phyloP scores from a whole-genome alignment of 495 filamentous ascomycete species.

The Trichoderma reesei region DNA sequence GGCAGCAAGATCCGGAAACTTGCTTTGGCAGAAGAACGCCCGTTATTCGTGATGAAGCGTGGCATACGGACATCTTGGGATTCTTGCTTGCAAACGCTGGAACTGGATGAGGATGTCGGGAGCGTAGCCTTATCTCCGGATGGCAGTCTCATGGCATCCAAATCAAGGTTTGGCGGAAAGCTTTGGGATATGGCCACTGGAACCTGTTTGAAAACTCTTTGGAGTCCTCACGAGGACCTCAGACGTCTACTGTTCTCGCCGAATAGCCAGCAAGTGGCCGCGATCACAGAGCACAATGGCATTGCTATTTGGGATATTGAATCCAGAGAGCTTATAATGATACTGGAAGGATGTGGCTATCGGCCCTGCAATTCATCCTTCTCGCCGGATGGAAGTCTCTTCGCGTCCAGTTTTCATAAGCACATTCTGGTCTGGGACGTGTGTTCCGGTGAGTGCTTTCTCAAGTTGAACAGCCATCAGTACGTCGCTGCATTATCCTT shows the following conservation, averaged over 20 bases:
- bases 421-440: slow-evolving; percentile 11
- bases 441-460: not conserved
- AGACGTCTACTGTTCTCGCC: slow-evolving; percentile 13
- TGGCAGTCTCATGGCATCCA: too few relatives aligned
- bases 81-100: slow-evolving; percentile 11
- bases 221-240: slow-evolving; percentile 3
- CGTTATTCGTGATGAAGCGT: not conserved
- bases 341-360: not conserved
- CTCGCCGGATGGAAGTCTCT: not conserved
- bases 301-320: slow-evolving; percentile 11
- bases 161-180: not conserved
- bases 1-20: slow-evolving; percentile 1
- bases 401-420: too few relatives aligned
- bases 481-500: slow-evolving; percentile 1
- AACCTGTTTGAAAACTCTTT: slow-evolving; percentile 9
- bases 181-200: slow-evolving; percentile 12
- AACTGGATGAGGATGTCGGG: too few relatives aligned
- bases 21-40: slow-evolving; percentile 7
- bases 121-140: too few relatives aligned
- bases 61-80: slow-evolving; percentile 10
- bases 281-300: not conserved
- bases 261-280: slow-evolving; percentile 4
- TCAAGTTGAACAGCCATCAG: not conserved
- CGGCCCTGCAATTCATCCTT: not conserved
- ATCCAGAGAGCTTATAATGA: not conserved